Conservation (phyloP, 306 rosid species). For the Hippophae rhamnoides region DNA sequence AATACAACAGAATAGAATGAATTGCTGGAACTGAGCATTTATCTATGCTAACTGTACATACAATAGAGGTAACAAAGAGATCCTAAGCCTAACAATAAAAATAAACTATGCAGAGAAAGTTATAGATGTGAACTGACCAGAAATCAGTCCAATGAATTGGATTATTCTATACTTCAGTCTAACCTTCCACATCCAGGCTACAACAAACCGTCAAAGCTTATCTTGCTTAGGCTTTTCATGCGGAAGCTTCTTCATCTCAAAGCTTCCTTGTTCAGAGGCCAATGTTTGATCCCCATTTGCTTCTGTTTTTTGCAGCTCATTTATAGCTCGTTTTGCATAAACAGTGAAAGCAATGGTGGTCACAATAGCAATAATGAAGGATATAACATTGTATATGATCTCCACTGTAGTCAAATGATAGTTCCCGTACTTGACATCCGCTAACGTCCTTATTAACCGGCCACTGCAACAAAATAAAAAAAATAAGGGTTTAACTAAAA, state of each 20-base stretch:
- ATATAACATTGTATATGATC: slow-evolving; percentile 72
- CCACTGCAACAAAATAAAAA: slow-evolving; percentile 44
- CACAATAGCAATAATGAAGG: slow-evolving; percentile 65
- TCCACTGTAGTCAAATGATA: slow-evolving; percentile 72
- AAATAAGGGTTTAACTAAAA: neutral
- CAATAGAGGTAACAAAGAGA: too few species aligned
- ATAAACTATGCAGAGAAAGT: too few species aligned
- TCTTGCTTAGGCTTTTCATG: slow-evolving; percentile 37
- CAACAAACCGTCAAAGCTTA: slow-evolving; percentile 7
- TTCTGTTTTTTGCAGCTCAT: slow-evolving; percentile 49
- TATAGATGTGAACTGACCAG: too few species aligned
- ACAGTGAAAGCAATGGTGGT: slow-evolving; percentile 77
- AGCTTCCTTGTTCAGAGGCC: slow-evolving; percentile 24
- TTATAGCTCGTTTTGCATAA: slow-evolving; percentile 66
- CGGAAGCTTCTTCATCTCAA: slow-evolving; percentile 58
- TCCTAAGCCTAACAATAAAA: too few species aligned
- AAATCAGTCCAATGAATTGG: too few species aligned
- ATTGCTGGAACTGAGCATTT: neutral
- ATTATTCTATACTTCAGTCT: neutral
- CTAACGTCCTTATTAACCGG: slow-evolving; percentile 68
- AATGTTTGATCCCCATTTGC: slow-evolving; percentile 41
- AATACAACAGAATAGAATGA: neutral
- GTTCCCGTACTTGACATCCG: slow-evolving; percentile 68
- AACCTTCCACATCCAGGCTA: slow-evolving; percentile 2
- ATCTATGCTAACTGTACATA: too few species aligned